Conservation (phyloP, 371 early-diverging fungal genomes). For the Amoeboradix gromovi region DNA sequence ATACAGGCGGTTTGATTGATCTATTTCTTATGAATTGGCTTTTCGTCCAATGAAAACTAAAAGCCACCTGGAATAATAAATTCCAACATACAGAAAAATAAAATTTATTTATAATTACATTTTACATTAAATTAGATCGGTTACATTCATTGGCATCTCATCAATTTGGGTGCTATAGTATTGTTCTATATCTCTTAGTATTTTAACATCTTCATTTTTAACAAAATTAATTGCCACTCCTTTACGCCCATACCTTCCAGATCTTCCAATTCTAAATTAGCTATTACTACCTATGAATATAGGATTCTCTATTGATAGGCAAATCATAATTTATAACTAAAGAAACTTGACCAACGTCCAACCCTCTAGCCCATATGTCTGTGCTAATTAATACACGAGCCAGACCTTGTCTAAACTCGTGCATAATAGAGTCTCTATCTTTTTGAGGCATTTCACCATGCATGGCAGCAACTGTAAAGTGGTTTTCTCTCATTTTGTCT, state of each 20-base stretch:
- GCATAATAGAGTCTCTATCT: slow-evolving; percentile 74
- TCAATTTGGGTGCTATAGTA: slow-evolving; percentile 38
- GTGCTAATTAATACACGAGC: slow-evolving; percentile 86
- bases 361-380: slow-evolving; percentile 84
- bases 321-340: slow-evolving; percentile 92
- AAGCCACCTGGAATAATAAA: no score
- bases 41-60: no score
- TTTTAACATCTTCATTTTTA: slow-evolving; percentile 32
- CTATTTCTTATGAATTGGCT: no score
- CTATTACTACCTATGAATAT: background rate
- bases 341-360: slow-evolving; percentile 82
- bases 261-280: slow-evolving; percentile 85
- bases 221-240: slow-evolving; percentile 93
- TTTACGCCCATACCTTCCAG: slow-evolving; percentile 86
- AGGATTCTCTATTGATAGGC: slow-evolving; percentile 18
- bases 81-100: no score
- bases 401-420: slow-evolving; percentile 59
- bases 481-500: slow-evolving; percentile 37
- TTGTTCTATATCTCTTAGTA: slow-evolving; percentile 40
- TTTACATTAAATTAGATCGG: no score
- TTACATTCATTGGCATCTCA: slow-evolving; percentile 2
- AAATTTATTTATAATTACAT: no score
- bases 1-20: no score
- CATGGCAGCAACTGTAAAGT: slow-evolving; percentile 49
- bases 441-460: slow-evolving; percentile 55